Evolutionary conservation across 257 asterid species (phyloP).

Genomic region (Cinchona pubescens): DNA sequence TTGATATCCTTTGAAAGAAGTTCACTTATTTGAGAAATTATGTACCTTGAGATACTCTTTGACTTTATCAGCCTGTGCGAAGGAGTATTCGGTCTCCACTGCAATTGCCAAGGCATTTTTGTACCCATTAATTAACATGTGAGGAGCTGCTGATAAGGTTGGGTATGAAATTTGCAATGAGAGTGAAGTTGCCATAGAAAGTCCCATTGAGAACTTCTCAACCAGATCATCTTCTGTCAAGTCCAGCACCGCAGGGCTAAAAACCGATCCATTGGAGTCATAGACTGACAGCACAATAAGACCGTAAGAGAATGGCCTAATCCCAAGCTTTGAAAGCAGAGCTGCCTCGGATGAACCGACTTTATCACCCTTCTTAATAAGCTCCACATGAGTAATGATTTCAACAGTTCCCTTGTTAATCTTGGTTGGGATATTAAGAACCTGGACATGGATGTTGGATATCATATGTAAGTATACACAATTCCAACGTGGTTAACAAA

Average conservation of each 20-base stretch:
- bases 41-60: slow-evolving; percentile 22
- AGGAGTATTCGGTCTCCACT: slow-evolving; percentile 19
- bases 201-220: slow-evolving; percentile 12
- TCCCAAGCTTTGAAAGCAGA: slow-evolving; percentile 23
- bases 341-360: slow-evolving; percentile 28
- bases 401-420: slow-evolving; percentile 28
- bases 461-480: background rate
- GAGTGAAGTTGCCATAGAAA: slow-evolving; percentile 13
- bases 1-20: too few species aligned
- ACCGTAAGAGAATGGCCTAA: slow-evolving; percentile 29
- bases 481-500: too few species aligned
- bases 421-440: slow-evolving; percentile 23
- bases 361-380: slow-evolving; percentile 26
- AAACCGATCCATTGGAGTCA: slow-evolving; percentile 21
- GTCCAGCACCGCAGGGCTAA: slow-evolving; percentile 21
- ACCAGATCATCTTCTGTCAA: slow-evolving; percentile 21
- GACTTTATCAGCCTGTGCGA: slow-evolving; percentile 21
- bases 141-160: slow-evolving; percentile 23
- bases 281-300: slow-evolving; percentile 17
- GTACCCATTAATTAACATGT: slow-evolving; percentile 19
- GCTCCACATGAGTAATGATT: slow-evolving; percentile 26
- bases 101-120: slow-evolving; percentile 20
- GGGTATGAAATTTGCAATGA: slow-evolving; percentile 21
- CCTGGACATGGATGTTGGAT: background rate
- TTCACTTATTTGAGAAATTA: background rate